Conservation (phyloP, 768 basidiomycete genomes). For the Suillus lakei region DNA sequence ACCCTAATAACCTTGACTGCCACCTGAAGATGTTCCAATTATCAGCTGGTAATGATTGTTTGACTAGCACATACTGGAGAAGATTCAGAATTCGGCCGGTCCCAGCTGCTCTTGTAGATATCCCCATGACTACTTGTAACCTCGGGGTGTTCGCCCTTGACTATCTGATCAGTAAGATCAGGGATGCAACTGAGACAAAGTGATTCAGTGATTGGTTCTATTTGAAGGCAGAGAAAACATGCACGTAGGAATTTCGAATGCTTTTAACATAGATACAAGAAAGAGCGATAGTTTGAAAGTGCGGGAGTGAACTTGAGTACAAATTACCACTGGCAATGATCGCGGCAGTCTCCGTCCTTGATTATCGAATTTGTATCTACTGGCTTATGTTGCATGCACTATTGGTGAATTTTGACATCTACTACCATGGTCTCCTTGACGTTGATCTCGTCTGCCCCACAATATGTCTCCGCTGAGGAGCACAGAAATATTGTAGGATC, state of each 20-base stretch:
- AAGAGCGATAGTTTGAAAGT: neutral
- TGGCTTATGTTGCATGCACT: too few relatives aligned
- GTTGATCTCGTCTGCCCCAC: neutral
- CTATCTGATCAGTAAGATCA: neutral
- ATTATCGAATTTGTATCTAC: too few relatives aligned
- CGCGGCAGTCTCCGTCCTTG: too few relatives aligned
- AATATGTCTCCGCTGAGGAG: slow-evolving; percentile 1
- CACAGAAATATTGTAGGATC: slow-evolving; percentile 49
- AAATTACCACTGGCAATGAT: too few relatives aligned
- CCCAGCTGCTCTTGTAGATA: slow-evolving; percentile 27
- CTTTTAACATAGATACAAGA: neutral
- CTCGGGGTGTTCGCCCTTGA: neutral
- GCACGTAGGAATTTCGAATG: neutral
- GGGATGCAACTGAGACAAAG: neutral
- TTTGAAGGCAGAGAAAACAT: neutral
- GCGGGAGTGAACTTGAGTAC: too few relatives aligned
- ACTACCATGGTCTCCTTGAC: slow-evolving; percentile 3
- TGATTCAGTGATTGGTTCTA: neutral
- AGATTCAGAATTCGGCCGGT: neutral
- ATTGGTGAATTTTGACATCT: neutral
- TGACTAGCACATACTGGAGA: neutral
- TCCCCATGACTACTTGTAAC: slow-evolving; percentile 22
- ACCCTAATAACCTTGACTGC: slow-evolving; percentile 3
- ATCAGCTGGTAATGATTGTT: neutral
- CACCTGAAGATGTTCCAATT: neutral